phyloP scores from a whole-genome alignment of 2,329 filamentous ascomycete genomes.

The Colletotrichum tamarilloi region DNA sequence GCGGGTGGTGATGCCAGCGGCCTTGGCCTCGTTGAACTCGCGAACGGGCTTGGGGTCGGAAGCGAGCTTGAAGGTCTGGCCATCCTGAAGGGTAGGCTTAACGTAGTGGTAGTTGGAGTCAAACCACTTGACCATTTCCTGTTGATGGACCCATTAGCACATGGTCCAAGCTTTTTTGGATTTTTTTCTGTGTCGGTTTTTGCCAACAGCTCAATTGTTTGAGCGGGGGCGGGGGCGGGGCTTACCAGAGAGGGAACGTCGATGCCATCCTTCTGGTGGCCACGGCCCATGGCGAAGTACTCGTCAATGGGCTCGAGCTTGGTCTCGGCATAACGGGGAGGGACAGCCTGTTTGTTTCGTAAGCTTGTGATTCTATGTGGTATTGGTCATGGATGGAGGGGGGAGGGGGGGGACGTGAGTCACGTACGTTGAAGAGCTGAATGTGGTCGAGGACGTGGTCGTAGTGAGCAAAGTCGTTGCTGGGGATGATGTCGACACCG shows the following conservation, averaged over 20 bases:
- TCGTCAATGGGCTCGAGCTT: constrained; percentile 90
- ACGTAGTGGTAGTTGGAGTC: constrained; percentile 99
- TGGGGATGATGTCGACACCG: constrained; percentile 96
- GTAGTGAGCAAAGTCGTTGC: constrained; percentile 99
- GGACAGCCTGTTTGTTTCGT: constrained; percentile 75
- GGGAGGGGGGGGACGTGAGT: background rate
- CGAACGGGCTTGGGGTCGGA: constrained; percentile 90
- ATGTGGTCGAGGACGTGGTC: constrained; percentile 98
- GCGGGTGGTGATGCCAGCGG: constrained; percentile 90
- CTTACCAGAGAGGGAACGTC: constrained; percentile 83
- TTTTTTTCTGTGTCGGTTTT: constrained; percentile 43
- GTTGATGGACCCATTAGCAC: constrained; percentile 19
- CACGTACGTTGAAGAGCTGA: constrained; percentile 93
- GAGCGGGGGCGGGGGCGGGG: constrained; percentile 27
- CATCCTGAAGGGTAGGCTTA: constrained; percentile 97
- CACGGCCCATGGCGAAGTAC: constrained; percentile 99
- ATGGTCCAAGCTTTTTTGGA: constrained; percentile 10
- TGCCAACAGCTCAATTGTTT: constrained; percentile 49
- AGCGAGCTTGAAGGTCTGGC: constrained; percentile 93
- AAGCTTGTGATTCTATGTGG: constrained; percentile 1
- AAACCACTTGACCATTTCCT: constrained; percentile 99
- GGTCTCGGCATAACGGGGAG: constrained; percentile 93
- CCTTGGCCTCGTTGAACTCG: constrained; percentile 98
- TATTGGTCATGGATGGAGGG: background rate
- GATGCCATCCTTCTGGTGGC: constrained; percentile 93